phyloP scores from a whole-genome alignment of 2,329 filamentous ascomycete genomes.

The Aspergillus viridinutans region DNA sequence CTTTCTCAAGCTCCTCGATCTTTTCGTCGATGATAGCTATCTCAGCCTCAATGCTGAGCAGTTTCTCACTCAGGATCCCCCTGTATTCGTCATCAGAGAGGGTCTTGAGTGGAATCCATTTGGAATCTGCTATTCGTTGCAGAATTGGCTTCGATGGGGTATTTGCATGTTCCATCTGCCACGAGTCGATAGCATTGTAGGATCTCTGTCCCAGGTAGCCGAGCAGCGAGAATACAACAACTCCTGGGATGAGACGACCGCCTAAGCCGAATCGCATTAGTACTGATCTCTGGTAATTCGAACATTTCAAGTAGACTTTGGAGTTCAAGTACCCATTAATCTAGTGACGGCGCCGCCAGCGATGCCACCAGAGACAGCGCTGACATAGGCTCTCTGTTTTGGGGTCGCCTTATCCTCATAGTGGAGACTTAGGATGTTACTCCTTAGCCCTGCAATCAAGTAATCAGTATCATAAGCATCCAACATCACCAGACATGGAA shows the following conservation, averaged over 20 bases:
- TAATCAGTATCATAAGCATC: slow-evolving; percentile 1
- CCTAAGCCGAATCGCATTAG: slow-evolving; percentile 36
- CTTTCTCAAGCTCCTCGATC: slow-evolving; percentile 53
- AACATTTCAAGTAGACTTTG: not conserved
- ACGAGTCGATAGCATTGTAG: slow-evolving; percentile 51
- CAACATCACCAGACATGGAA: not conserved
- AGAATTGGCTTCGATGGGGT: slow-evolving; percentile 39
- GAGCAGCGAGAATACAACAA: slow-evolving; percentile 56
- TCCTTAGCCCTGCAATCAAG: slow-evolving; percentile 40
- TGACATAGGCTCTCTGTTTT: slow-evolving; percentile 61
- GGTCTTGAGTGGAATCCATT: slow-evolving; percentile 67
- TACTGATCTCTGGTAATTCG: not conserved
- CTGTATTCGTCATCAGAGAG: slow-evolving; percentile 71
- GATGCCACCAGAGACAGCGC: slow-evolving; percentile 65
- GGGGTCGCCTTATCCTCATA: slow-evolving; percentile 51
- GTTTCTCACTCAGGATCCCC: slow-evolving; percentile 64
- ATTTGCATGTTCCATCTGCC: slow-evolving; percentile 38
- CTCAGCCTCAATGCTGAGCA: slow-evolving; percentile 68
- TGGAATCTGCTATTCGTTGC: slow-evolving; percentile 55
- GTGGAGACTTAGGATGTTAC: slow-evolving; percentile 44
- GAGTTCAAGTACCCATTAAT: slow-evolving; percentile 46
- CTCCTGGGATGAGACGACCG: slow-evolving; percentile 56
- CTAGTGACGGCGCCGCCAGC: slow-evolving; percentile 56
- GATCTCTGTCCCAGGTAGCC: slow-evolving; percentile 55
- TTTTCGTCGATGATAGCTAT: slow-evolving; percentile 75